Evolutionary conservation across 1,284 basidiomycete species (phyloP).

Genomic region (Naganishia albida): DNA sequence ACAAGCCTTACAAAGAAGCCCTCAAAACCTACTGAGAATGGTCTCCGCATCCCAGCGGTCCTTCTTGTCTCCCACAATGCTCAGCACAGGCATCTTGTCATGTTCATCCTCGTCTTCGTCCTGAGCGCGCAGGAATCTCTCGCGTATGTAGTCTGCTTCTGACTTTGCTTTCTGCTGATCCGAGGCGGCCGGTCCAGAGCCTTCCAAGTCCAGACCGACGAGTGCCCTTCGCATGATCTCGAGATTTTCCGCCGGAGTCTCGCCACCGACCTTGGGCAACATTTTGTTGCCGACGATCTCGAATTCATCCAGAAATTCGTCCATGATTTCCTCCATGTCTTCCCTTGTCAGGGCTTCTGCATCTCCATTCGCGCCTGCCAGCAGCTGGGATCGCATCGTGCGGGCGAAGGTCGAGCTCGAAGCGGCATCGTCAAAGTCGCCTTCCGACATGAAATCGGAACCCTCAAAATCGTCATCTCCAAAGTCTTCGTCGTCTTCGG

Average conservation of each 20-base stretch:
- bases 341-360: constrained; percentile 68
- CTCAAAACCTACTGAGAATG: constrained; percentile 69
- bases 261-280: constrained; percentile 67
- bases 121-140: constrained; percentile 58
- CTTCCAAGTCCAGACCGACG: constrained; percentile 60
- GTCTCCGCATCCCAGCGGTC: constrained; percentile 94
- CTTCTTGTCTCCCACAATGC: constrained; percentile 64
- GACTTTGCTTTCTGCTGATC: constrained; percentile 37
- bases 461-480: constrained; percentile 54
- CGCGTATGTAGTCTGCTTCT: constrained; percentile 64
- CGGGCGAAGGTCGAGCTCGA: constrained; percentile 55
- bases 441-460: constrained; percentile 33
- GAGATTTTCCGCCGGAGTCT: constrained; percentile 73
- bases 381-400: constrained; percentile 25
- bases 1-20: no score
- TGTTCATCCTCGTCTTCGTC: constrained; percentile 48
- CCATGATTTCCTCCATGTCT: constrained; percentile 88
- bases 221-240: constrained; percentile 75
- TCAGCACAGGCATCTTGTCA: constrained; percentile 52
- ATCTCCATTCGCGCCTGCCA: constrained; percentile 17
- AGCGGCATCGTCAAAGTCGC: constrained; percentile 40
- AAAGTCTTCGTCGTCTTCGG: constrained; percentile 60
- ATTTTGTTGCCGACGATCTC: constrained; percentile 84
- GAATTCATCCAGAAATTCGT: constrained; percentile 90
- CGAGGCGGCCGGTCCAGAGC: constrained; percentile 32